phyloP scores from a whole-genome alignment of 139 green algal genomes.

The Astrephomene gubernaculifera region DNA sequence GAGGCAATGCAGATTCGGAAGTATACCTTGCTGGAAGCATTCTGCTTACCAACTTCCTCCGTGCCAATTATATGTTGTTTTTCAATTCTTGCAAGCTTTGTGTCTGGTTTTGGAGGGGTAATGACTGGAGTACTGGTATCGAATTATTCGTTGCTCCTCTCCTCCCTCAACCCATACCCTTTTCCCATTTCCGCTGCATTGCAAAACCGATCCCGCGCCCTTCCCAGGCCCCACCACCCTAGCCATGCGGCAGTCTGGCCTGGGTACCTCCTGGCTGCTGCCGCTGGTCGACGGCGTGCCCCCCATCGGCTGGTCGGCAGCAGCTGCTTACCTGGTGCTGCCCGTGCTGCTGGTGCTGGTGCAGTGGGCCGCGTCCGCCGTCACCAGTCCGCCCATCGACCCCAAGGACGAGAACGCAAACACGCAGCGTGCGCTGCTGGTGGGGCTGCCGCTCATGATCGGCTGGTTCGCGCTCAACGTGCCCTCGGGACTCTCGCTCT shows the following conservation, averaged over 20 bases:
- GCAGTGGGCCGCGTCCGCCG: conserved; percentile 50
- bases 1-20: too few relatives aligned
- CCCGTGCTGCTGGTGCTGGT: conserved; percentile 84
- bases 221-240: conserved; percentile 71
- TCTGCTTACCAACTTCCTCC: too few relatives aligned
- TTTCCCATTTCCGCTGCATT: background rate
- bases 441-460: conserved; percentile 88
- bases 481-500: conserved; percentile 87
- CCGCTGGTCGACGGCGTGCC: conserved; percentile 89
- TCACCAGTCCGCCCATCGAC: conserved; percentile 71
- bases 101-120: too few relatives aligned
- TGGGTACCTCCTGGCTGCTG: conserved; percentile 84
- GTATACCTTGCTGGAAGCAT: too few relatives aligned
- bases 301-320: conserved; percentile 93
- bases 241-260: conserved; percentile 43
- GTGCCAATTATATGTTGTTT: too few relatives aligned
- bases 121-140: too few relatives aligned
- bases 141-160: too few relatives aligned
- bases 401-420: conserved; percentile 78
- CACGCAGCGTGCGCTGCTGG: conserved; percentile 46
- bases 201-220: background rate
- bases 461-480: conserved; percentile 93
- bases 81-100: too few relatives aligned
- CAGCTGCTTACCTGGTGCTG: conserved; percentile 90
- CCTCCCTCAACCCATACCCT: too few relatives aligned